Base-by-base conservation (phyloP, 2,329 filamentous ascomycete species). In the Stachybotrys chlorohalonatus region DNA sequence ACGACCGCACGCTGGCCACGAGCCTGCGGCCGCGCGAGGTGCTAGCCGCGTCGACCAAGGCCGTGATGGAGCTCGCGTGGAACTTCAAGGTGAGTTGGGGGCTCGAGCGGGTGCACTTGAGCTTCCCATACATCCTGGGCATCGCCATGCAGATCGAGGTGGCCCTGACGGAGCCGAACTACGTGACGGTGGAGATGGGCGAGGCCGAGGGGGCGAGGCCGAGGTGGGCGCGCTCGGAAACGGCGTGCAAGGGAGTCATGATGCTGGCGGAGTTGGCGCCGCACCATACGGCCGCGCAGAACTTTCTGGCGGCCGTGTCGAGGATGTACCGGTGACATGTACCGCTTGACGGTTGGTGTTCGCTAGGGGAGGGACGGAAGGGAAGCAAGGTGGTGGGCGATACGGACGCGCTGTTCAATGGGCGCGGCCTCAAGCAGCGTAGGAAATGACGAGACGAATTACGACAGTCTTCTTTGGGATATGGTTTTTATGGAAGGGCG, bases 161-260 rank as follows among this genome's bases (percentile, higher is more conserved):
- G n/a, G 32, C 16, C 13, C 46, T 53, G 24, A 49, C 8, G 16
- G n/a, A 24, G 30, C 52, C 52, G 9, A 42, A 31, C 24, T 6
- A 30, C 15, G 32, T 31, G n/a, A 16, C 52, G 7, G 46, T 53
- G 31, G 11, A 15, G 24, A 24, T 49, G 17, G 52, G 31, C n/a
- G 24, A 36, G 52, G 30, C 31, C 11, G 24, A 48, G 4, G 52
- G 16, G 24, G 2, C 24, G 4, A 2, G 24, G 24, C 24, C 24
- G 24, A 24, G 24, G 24, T 24, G 32, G 17, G n/a, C 30, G 24
- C 49, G 24, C 46, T 16, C 17, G 6, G 52, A 53, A 30, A 53
- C 42, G 31, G 46, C 52, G 30, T 48, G 52, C 46, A 53, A 49
- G 47, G 52, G 46, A 31, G 39, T 53, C 52, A 53, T 53, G 52